Evolutionary conservation across 805 yeast genomes (phyloP).

Genomic region (Isabelozyma heimii): DNA sequence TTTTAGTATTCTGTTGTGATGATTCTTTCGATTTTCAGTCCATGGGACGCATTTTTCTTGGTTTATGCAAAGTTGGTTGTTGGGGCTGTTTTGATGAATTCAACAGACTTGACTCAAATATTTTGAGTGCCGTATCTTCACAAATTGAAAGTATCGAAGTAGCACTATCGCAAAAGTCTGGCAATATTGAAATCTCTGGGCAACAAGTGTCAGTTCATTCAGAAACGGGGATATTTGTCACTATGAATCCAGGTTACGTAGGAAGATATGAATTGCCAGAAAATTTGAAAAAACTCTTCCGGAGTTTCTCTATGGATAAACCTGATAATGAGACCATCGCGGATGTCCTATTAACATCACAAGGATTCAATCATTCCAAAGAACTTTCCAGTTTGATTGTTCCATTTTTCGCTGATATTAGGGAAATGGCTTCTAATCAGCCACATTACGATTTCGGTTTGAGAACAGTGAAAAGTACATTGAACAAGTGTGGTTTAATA

Average conservation of each 20-base stretch:
- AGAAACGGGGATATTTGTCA: constrained; percentile 74
- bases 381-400: constrained; percentile 49
- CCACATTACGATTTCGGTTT: constrained; percentile 89
- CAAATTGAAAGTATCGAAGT: constrained; percentile 70
- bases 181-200: constrained; percentile 41
- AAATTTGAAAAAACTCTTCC: constrained; percentile 73
- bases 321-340: constrained; percentile 73
- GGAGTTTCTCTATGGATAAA: constrained; percentile 67
- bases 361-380: constrained; percentile 58
- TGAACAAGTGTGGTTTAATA: constrained; percentile 56
- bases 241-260: constrained; percentile 86
- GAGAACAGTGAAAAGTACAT: constrained; percentile 69
- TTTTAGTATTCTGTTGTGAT: constrained; percentile 87
- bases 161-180: constrained; percentile 36
- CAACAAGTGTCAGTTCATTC: constrained; percentile 35
- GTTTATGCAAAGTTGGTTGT: constrained; percentile 78
- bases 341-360: constrained; percentile 67
- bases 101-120: constrained; percentile 68
- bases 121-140: constrained; percentile 81
- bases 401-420: constrained; percentile 50
- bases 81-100: constrained; percentile 98
- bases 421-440: constrained; percentile 46
- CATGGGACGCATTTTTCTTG: constrained; percentile 72
- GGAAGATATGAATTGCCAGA: constrained; percentile 86
- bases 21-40: constrained; percentile 81